Base-by-base conservation (phyloP, 2,329 filamentous ascomycete species). In the Fusarium sp. region DNA sequence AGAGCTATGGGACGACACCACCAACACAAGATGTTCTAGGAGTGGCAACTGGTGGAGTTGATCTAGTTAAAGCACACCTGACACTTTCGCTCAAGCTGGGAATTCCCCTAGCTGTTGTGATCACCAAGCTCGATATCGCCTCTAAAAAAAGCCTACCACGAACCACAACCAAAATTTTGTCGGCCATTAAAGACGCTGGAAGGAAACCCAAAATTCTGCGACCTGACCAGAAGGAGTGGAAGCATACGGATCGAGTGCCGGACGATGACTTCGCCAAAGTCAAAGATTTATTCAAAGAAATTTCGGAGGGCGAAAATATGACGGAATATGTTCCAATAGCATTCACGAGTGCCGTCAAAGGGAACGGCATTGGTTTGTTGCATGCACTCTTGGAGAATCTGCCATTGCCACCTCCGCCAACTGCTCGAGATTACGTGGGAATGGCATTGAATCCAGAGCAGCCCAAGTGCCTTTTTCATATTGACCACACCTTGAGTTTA, bases 81-180 rank as follows among this genome's bases (percentile, higher is more conserved):
- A 89, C 94, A 36, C 82, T 99, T 3, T 97, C 94, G 72, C 83
- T 97, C 28, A 92, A 93, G 68, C 81, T 98, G 19, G 85, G 89
- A 20, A 83, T 94, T 11, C 93, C 94, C 1, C 82, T 97, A 55
- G 86, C 91, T 9, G 86, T 99, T 12, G 85, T 95, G 23, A 91
- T 99, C 59, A 98, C 96, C 1, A 99, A 98, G 75, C 85, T 96
- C 63, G 96, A 99, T 71, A 78, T 97, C 42, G 93, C 94, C 17
- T 94, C 90, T 15, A 94, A 90, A 67, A 77, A 81, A 12, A 89
- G 89, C 11, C 77, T 98, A 10, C 88, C 89, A 56, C 86, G 86
- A 49, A 93, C 88, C 1, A 81, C 98, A 62, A 86, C 86, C 17
- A 92, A 89, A 70, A 82, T 97, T 3, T 81, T 98, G 30, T 91